Evolutionary conservation across 768 basidiomycete genomes (phyloP).

Genomic region (Dacryopinax spathularia): DNA sequence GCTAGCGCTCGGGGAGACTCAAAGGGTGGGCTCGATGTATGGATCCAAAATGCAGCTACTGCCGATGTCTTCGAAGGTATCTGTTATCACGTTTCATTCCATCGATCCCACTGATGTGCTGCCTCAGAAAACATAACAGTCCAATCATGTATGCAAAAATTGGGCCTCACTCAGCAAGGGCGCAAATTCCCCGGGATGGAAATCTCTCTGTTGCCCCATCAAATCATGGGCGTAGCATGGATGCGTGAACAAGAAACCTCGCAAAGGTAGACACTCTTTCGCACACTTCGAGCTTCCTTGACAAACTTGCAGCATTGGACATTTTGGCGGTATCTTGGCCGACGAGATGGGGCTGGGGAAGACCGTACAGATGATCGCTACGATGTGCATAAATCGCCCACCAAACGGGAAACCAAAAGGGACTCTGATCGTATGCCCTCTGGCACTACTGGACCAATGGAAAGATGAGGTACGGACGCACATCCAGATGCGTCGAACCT

Average conservation of each 20-base stretch:
- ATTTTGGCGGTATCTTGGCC: conserved; percentile 19
- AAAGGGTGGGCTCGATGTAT: background rate
- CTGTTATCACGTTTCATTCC: background rate
- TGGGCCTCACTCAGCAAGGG: conserved; percentile 29
- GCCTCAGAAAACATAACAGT: conserved; percentile 23
- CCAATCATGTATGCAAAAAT: conserved; percentile 19
- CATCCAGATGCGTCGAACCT: background rate
- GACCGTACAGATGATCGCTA: conserved; percentile 69
- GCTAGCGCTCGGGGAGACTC: background rate
- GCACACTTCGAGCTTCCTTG: conserved; percentile 4
- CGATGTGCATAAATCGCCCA: conserved; percentile 55
- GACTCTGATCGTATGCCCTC: conserved; percentile 62
- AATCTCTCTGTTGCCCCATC: conserved; percentile 56
- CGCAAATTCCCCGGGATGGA: conserved; percentile 55
- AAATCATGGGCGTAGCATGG: conserved; percentile 66
- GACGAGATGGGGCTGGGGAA: conserved; percentile 28
- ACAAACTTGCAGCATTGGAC: background rate
- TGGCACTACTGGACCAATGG: conserved; percentile 53
- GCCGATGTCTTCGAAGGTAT: background rate
- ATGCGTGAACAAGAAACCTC: conserved; percentile 55
- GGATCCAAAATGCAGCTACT: background rate
- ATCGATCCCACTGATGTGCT: background rate
- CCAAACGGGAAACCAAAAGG: conserved; percentile 28
- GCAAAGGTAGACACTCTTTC: conserved; percentile 21
- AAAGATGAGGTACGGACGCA: conserved; percentile 22